These are phyloP conservation scores for Dacryopinax spathularia DNA, from an alignment of 768 basidiomycete genomes.

Conservation along the genomic window DNA sequence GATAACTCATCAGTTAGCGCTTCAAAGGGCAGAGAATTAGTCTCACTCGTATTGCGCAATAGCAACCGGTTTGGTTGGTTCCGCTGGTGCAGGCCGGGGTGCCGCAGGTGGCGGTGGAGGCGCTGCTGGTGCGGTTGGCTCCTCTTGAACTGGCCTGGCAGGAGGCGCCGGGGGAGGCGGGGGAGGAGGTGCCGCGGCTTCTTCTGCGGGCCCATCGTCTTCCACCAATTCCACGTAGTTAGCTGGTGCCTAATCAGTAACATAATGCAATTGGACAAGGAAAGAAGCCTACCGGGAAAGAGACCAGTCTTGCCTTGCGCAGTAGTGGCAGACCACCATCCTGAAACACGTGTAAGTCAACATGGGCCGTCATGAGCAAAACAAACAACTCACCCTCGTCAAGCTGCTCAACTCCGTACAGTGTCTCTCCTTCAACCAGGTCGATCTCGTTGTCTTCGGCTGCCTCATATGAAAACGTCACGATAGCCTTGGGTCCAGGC, in stretches of 20 bases:
- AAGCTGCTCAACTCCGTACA: slow-evolving; percentile 69
- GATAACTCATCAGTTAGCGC: slow-evolving; percentile 7
- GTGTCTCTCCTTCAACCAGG: slow-evolving; percentile 64
- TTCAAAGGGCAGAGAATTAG: slow-evolving; percentile 1
- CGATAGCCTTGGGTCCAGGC: slow-evolving; percentile 9
- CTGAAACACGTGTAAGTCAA: slow-evolving; percentile 13
- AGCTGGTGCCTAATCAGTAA: slow-evolving; percentile 29
- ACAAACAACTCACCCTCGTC: slow-evolving; percentile 40
- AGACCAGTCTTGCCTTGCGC: slow-evolving; percentile 59
- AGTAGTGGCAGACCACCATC: slow-evolving; percentile 82
- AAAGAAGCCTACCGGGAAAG: slow-evolving; percentile 53
- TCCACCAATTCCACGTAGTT: slow-evolving; percentile 78
- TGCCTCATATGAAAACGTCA: slow-evolving; percentile 28
- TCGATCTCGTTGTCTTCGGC: slow-evolving; percentile 77
- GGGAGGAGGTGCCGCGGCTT: slow-evolving; percentile 5
- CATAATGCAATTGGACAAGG: background rate
- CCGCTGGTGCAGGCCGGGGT: slow-evolving; percentile 17
- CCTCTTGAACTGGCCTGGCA: slow-evolving; percentile 13
- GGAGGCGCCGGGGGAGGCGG: slow-evolving; percentile 27
- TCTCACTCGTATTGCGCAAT: slow-evolving; percentile 60
- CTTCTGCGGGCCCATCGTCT: slow-evolving; percentile 10
- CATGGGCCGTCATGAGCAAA: background rate
- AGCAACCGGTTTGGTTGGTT: slow-evolving; percentile 29
- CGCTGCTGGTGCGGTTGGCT: slow-evolving; percentile 29
- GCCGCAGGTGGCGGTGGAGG: slow-evolving; percentile 40